These are phyloP conservation scores for Phialocephala sp. DNA, from an alignment of 2,329 filamentous ascomycete species.

Conservation along the genomic window DNA sequence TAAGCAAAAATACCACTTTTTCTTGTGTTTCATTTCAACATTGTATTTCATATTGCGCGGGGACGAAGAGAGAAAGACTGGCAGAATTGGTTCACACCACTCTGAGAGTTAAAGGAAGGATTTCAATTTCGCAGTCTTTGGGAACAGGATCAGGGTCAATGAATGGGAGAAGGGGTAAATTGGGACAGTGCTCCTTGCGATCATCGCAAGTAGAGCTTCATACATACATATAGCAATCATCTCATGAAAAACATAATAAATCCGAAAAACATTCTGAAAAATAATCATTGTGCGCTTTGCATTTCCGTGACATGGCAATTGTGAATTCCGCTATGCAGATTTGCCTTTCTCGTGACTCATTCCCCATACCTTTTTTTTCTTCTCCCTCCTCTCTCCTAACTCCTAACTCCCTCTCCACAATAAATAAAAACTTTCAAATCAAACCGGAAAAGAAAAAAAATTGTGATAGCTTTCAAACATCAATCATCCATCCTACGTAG, in stretches of 20 bases:
- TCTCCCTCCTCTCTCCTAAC: too few relatives aligned
- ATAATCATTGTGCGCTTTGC: not conserved
- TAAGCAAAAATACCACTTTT: conserved; percentile 21
- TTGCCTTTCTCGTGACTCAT: conserved; percentile 5
- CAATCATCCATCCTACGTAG: too few relatives aligned
- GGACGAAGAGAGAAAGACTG: not conserved
- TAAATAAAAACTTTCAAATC: not conserved
- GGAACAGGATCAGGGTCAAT: not conserved
- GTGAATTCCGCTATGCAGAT: conserved; percentile 1
- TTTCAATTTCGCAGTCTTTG: conserved; percentile 14
- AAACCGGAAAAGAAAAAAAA: not conserved
- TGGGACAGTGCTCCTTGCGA: conserved; percentile 10
- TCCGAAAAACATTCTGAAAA: not conserved
- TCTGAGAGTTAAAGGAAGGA: conserved; percentile 28
- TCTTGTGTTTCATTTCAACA: conserved; percentile 7
- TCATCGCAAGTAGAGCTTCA: conserved; percentile 14
- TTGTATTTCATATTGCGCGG: conserved; percentile 11
- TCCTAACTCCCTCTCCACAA: not conserved
- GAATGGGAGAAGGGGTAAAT: not conserved
- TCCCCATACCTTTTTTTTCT: not conserved
- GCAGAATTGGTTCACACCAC: conserved; percentile 28
- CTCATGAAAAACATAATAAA: not conserved
- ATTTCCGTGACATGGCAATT: not conserved
- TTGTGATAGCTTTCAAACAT: not conserved
- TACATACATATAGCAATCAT: not conserved